Evolutionary conservation across 164 flowering plant genomes (phyloP).

Genomic region (Tetracentron sinense): DNA sequence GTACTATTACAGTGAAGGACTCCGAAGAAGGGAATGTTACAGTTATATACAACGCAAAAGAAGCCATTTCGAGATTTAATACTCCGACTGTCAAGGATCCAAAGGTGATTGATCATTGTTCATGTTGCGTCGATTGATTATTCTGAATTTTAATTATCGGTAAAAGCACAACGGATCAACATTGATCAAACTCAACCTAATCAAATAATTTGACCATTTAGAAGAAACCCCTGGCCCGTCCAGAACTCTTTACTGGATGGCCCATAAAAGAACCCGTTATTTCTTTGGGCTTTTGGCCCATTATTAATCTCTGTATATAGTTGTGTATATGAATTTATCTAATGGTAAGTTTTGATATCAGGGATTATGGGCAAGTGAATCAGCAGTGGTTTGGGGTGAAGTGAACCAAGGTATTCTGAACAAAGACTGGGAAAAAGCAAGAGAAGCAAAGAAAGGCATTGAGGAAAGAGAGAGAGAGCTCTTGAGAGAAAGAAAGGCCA

Average conservation of each 20-base stretch:
- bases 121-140: too few species aligned
- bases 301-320: background rate
- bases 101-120: constrained; percentile 37
- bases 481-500: constrained; percentile 39
- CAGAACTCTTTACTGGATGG: too few species aligned
- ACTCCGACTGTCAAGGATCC: constrained; percentile 54
- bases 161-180: too few species aligned
- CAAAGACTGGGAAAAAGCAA: constrained; percentile 71
- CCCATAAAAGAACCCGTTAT: too few species aligned
- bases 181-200: too few species aligned
- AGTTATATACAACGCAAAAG: constrained; percentile 58
- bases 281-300: too few species aligned
- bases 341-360: constrained; percentile 9
- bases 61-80: constrained; percentile 45
- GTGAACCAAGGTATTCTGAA: constrained; percentile 52
- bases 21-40: constrained; percentile 29
- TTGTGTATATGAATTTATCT: background rate
- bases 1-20: constrained; percentile 53
- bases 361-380: constrained; percentile 62
- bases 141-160: too few species aligned
- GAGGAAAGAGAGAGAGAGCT: constrained; percentile 63
- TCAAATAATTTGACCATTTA: too few species aligned
- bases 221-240: too few species aligned
- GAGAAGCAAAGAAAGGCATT: constrained; percentile 50
- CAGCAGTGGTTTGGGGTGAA: constrained; percentile 66